Conservation (phyloP, 2,329 filamentous ascomycete species). For the Aureobasidium sp. region DNA sequence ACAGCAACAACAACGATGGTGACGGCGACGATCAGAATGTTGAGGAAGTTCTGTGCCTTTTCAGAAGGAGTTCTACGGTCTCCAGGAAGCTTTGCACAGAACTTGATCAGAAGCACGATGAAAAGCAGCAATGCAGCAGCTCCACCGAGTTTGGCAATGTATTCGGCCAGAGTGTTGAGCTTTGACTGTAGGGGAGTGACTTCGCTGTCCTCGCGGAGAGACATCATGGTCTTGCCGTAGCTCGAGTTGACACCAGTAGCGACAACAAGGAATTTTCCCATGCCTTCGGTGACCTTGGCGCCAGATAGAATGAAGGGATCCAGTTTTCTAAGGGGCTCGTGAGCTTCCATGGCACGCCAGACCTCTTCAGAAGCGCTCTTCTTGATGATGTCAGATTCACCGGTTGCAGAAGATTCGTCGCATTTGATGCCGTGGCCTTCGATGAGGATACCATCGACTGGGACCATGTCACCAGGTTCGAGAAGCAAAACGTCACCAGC, state of each 20-base stretch:
- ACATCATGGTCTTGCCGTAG: conserved; percentile 71
- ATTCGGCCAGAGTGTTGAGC: conserved; percentile 66
- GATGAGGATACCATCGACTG: conserved; percentile 63
- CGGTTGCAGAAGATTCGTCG: conserved; percentile 68
- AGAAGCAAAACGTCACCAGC: conserved; percentile 67
- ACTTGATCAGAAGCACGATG: conserved; percentile 77
- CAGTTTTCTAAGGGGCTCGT: conserved; percentile 54
- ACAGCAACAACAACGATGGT: conserved; percentile 63
- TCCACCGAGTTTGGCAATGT: conserved; percentile 71
- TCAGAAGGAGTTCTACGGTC: conserved; percentile 49
- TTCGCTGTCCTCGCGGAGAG: conserved; percentile 64
- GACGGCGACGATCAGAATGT: conserved; percentile 55
- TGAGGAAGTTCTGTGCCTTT: conserved; percentile 65
- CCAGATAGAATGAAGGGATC: conserved; percentile 86
- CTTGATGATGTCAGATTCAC: conserved; percentile 63
- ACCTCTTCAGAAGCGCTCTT: conserved; percentile 60
- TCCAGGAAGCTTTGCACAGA: conserved; percentile 58
- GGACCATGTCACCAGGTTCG: conserved; percentile 64
- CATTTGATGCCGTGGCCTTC: conserved; percentile 59
- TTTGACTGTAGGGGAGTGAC: conserved; percentile 72
- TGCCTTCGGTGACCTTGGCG: conserved; percentile 65
- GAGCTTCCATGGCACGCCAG: conserved; percentile 53
- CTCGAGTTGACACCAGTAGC: conserved; percentile 65
- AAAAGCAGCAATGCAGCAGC: conserved; percentile 72
- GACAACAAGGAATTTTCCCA: conserved; percentile 68